Evolutionary conservation across 2,329 filamentous ascomycete genomes (phyloP), one percentile per base, ranked within the genome.

Genomic region (Penicillium sp.): DNA sequence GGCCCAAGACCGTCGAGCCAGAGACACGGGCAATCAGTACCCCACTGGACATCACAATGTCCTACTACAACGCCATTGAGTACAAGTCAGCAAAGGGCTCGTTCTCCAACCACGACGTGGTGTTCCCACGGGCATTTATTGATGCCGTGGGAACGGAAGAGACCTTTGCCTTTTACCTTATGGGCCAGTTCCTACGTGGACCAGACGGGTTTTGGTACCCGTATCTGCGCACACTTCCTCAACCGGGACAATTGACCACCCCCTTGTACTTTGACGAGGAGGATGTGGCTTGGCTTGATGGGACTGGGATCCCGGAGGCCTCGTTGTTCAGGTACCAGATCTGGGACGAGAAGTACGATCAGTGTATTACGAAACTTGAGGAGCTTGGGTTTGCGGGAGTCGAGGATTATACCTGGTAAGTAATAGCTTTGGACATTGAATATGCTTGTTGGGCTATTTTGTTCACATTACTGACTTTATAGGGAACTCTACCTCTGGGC

Each of bases 201-300:
- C 49, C 69, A 2, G 63, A 76, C 2, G 88, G 87, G 0, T 83
- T 81, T 58, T 91, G 88, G 88, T 78, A 75, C 66, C 79, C 84
- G 1, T 91, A 91, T 69, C 81, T 90, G 57, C 71, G 73, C 9
- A 81, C 81, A 0, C 75, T 91, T 0, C 87, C 88, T 1, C 81
- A 83, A 53, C 85, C 85, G 0, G 76, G 79, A 9, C 72, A 83
- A 1, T 79, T 87, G 74, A 76, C 73, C 0, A 77, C 87, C 13
- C 83, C 86, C 4, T 75, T 85, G 0, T 85, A 84, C 59, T 90
- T 87, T 81, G 75, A 79, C 0, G 75, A 79, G 3, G 79, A 81
- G 13, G 86, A 89, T 62, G 65, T 80, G 1, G 77, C 78, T 46
- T 78, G 75, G 75, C 58, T 77, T 45, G 58, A 70, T 30, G 67